Evolutionary conservation across 2,329 filamentous ascomycete genomes (phyloP).

Genomic region (Phyllosticta citrichinensis): DNA sequence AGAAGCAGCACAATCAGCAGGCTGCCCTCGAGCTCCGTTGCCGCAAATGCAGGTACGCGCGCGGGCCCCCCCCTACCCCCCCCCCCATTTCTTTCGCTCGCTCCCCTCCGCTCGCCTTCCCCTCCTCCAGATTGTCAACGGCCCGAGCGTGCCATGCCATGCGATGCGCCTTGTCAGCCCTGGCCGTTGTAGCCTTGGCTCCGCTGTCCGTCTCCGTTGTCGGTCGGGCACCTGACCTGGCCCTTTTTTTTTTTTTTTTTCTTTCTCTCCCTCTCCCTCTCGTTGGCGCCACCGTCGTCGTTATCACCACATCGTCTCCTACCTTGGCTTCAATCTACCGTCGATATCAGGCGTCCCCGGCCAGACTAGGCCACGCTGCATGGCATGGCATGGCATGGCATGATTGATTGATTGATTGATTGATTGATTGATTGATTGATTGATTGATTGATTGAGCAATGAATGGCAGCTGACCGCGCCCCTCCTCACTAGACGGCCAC

Average conservation of each 20-base stretch:
- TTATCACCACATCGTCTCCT: not conserved
- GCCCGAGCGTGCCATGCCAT: not conserved
- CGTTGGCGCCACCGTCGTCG: not conserved
- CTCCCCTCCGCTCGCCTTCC: not conserved
- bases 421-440: too few relatives aligned
- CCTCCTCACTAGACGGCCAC: slow-evolving; percentile 36
- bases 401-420: not conserved
- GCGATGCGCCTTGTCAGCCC: not conserved
- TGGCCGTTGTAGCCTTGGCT: not conserved
- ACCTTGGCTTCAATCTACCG: not conserved
- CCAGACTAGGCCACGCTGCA: not conserved
- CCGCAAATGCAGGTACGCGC: slow-evolving; percentile 69
- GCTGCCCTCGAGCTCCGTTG: slow-evolving; percentile 61
- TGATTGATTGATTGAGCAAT: too few relatives aligned
- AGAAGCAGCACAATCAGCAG: slow-evolving; percentile 11
- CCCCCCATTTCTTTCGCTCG: slow-evolving; percentile 9
- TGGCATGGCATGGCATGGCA: not conserved
- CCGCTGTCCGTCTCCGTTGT: not conserved
- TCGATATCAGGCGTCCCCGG: not conserved
- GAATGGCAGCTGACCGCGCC: not conserved
- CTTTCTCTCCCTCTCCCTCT: not conserved
- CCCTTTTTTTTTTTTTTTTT: not conserved
- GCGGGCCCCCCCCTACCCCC: not conserved
- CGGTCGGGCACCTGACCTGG: not conserved
- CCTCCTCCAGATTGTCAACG: slow-evolving; percentile 2